Percentiles rank a stretch among this genome's conserved stretches.
Evolutionary conservation across 495 filamentous ascomycete genomes (phyloP).

Genomic region (Rusavskia elegans): DNA sequence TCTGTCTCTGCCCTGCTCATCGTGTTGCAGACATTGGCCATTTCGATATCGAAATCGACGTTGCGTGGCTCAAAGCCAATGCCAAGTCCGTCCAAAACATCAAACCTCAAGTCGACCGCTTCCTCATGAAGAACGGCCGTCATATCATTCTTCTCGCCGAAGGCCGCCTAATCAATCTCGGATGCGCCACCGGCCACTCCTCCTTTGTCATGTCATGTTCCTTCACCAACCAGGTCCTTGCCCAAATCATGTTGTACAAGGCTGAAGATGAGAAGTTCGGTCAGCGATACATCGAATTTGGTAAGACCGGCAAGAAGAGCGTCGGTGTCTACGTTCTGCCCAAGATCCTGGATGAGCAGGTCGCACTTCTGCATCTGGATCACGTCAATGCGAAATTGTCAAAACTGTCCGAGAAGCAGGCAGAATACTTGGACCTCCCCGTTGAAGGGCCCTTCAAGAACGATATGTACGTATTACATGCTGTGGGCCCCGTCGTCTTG

Average conservation of each 20-base stretch:
- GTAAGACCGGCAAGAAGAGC: constrained; percentile 74
- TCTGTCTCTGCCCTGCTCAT: no score
- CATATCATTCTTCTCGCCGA: constrained; percentile 98
- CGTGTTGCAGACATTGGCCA: constrained; percentile 72
- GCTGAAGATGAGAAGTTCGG: constrained; percentile 72
- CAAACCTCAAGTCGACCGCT: constrained; percentile 99
- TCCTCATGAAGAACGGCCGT: constrained; percentile 79
- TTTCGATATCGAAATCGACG: constrained; percentile 99
- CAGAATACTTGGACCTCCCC: constrained; percentile 80
- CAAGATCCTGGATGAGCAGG: constrained; percentile 97
- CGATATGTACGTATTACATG: constrained; percentile 37
- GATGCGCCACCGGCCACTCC: constrained; percentile 97
- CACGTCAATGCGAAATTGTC: constrained; percentile 94
- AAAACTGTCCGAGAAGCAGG: constrained; percentile 67
- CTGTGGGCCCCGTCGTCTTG: neutral
- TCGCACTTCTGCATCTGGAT: constrained; percentile 78
- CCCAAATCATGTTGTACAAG: constrained; percentile 97
- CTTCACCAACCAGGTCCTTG: constrained; percentile 99
- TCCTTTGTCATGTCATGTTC: constrained; percentile 99
- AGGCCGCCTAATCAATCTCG: constrained; percentile 96
- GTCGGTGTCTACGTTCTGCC: constrained; percentile 93
- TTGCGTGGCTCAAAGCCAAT: constrained; percentile 98
- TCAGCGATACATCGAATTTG: constrained; percentile 91
- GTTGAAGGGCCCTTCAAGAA: constrained; percentile 86
- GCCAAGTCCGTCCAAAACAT: constrained; percentile 86